A percentile compares a stretch with the other conserved stretches of the same genome.
Evolutionary conservation across 371 early-diverging fungal species (phyloP).

Genomic region (Rhizomucor miehei): DNA sequence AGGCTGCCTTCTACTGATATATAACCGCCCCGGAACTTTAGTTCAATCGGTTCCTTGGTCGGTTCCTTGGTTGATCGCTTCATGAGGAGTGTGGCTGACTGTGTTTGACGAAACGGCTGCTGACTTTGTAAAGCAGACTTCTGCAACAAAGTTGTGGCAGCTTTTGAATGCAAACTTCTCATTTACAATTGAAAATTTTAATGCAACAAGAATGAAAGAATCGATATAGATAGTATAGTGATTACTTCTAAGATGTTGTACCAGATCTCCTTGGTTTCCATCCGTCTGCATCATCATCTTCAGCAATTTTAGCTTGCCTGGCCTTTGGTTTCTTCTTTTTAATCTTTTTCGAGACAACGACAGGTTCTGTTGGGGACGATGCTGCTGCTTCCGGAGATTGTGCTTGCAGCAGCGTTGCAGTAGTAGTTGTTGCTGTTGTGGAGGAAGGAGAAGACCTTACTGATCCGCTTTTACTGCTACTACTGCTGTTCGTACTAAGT

Average conservation of each 20-base stretch:
- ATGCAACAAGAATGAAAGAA: too few relatives aligned
- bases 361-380: conserved; percentile 2
- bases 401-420: background rate
- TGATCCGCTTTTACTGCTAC: background rate
- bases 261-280: conserved; percentile 6
- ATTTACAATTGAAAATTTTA: too few relatives aligned
- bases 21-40: background rate
- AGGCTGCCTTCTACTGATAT: conserved; percentile 9
- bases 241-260: too few relatives aligned
- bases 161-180: too few relatives aligned
- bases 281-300: background rate
- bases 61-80: too few relatives aligned
- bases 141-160: too few relatives aligned
- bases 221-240: too few relatives aligned
- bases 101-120: too few relatives aligned
- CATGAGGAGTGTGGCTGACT: too few relatives aligned
- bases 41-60: too few relatives aligned
- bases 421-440: background rate
- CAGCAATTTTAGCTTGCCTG: conserved; percentile 17
- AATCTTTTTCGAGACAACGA: conserved; percentile 6
- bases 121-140: too few relatives aligned
- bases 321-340: conserved; percentile 33
- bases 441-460: background rate
- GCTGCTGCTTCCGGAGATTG: conserved; percentile 2
- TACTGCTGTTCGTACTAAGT: conserved; percentile 1